Evolutionary conservation across 768 basidiomycete species (phyloP).

Genomic region (Lactarius quietus): DNA sequence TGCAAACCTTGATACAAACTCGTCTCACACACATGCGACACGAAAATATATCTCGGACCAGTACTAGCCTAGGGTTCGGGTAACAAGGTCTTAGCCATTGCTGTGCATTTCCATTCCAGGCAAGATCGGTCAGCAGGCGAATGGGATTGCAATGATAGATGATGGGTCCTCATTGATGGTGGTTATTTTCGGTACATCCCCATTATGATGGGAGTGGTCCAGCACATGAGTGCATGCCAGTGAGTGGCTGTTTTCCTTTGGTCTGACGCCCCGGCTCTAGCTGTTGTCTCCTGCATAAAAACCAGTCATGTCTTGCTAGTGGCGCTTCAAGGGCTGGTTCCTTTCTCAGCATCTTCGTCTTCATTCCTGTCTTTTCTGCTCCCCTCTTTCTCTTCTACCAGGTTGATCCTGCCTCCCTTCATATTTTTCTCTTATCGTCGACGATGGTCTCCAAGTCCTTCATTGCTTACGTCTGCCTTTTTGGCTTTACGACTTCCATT

Average conservation of each 20-base stretch:
- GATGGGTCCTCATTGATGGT: background rate
- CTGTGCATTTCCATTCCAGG: background rate
- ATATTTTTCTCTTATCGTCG: background rate
- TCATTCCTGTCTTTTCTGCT: background rate
- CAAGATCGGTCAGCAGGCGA: too few species aligned
- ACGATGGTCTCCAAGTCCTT: conserved; percentile 33
- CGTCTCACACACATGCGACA: background rate
- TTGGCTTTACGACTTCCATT: conserved; percentile 37
- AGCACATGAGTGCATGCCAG: too few species aligned
- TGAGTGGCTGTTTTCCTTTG: too few species aligned
- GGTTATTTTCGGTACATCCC: background rate
- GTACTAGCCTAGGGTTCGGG: too few species aligned
- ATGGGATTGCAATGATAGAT: background rate
- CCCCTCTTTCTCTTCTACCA: too few species aligned
- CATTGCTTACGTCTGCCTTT: conserved; percentile 32
- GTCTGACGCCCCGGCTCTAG: background rate
- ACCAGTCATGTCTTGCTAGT: background rate
- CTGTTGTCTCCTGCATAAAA: conserved; percentile 1
- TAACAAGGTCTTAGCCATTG: background rate
- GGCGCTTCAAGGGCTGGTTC: conserved; percentile 11
- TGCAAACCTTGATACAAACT: too few species aligned
- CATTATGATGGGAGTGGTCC: background rate
- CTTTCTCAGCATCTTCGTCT: conserved; percentile 1
- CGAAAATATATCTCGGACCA: background rate
- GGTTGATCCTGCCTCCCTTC: background rate